A percentile compares a stretch with the other conserved stretches of the same genome.
Evolutionary conservation across 148 eudicot genomes (phyloP).

Genomic region (Persicaria tinctoria): DNA sequence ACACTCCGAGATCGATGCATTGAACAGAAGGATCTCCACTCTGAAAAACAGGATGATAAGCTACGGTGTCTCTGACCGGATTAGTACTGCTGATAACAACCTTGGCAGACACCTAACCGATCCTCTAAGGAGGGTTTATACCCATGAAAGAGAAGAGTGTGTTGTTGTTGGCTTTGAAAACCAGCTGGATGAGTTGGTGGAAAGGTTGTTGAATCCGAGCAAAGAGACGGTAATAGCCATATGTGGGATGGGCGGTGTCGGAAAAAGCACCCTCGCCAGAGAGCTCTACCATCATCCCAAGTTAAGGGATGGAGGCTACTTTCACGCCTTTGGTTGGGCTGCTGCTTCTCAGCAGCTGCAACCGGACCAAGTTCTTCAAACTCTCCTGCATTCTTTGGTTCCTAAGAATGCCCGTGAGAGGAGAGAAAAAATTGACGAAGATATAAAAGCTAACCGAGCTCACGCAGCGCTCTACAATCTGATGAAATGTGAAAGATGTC

Average conservation of each 20-base stretch:
- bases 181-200: no score
- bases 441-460: not conserved
- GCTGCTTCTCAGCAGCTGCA: not conserved
- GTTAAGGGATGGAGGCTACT: not conserved
- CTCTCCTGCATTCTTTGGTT: not conserved
- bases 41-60: no score
- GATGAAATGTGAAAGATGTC: not conserved
- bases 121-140: no score
- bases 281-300: not conserved
- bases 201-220: no score
- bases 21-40: no score
- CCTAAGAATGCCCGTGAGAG: no score
- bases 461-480: not conserved
- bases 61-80: no score
- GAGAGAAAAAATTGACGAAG: not conserved
- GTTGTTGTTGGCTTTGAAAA: no score
- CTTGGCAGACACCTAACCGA: no score
- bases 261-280: not conserved
- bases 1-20: no score
- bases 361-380: not conserved
- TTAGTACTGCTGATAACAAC: no score
- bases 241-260: not conserved
- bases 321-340: not conserved
- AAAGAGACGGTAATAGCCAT: not conserved
- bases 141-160: no score